Conservation (phyloP, 108 stramenopile species). For the Cyclotella cryptica region DNA sequence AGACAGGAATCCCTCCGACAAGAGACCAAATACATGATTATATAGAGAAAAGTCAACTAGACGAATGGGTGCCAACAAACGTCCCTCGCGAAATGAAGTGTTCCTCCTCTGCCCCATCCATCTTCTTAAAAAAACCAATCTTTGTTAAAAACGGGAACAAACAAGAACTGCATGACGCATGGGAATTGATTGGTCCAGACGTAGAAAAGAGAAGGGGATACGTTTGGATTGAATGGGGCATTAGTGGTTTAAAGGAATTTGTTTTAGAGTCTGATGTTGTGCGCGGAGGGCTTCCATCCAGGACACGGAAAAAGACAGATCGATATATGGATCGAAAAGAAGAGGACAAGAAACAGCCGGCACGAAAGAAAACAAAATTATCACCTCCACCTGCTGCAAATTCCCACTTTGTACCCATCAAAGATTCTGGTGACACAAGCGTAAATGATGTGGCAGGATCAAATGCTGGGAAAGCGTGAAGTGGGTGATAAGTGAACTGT, state of each 20-base stretch:
- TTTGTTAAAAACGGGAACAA: slow-evolving; percentile 3
- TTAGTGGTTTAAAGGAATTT: neutral
- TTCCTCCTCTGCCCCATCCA: neutral
- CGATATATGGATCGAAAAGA: neutral
- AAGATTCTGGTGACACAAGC: neutral
- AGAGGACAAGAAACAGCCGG: neutral
- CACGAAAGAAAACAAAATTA: neutral
- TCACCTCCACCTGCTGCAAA: neutral
- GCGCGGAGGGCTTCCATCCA: neutral
- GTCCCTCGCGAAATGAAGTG: neutral
- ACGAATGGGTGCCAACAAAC: neutral
- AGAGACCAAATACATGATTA: no score
- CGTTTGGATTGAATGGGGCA: slow-evolving; percentile 1
- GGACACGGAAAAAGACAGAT: neutral
- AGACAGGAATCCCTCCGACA: no score
- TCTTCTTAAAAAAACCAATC: neutral
- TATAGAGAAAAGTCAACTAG: no score
- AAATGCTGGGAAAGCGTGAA: no score
- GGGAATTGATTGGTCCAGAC: neutral
- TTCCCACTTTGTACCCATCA: neutral
- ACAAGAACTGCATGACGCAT: neutral
- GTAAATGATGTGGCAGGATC: no score
- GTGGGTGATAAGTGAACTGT: no score
- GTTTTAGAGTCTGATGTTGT: neutral
- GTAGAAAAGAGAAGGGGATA: neutral